Percentiles rank a stretch among this genome's conserved stretches.
Evolutionary conservation across 306 rosid genomes (phyloP).

Genomic region (Pyrus bretschneideri): DNA sequence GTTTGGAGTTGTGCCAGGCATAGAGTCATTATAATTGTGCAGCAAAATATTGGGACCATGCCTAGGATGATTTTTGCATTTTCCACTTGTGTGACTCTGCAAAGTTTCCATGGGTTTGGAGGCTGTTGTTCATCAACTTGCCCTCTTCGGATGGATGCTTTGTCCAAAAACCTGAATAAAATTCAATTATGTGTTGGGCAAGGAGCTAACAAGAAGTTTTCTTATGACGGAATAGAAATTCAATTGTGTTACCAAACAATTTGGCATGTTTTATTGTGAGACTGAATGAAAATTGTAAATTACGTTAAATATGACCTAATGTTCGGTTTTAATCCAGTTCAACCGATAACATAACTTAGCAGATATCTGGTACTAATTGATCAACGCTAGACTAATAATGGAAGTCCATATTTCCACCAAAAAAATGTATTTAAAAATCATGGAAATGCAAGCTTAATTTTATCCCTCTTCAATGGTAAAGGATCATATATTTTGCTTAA

Average conservation of each 20-base stretch:
- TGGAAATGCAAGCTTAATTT: background rate
- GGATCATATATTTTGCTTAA: too few relatives aligned
- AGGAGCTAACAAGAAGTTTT: background rate
- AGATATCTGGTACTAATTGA: background rate
- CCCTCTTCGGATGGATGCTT: slow-evolving; percentile 58
- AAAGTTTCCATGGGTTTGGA: slow-evolving; percentile 66
- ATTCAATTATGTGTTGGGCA: background rate
- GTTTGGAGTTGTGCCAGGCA: slow-evolving; percentile 95
- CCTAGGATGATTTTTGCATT: slow-evolving; percentile 67
- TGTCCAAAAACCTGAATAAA: slow-evolving; percentile 69
- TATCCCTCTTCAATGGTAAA: background rate
- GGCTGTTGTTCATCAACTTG: slow-evolving; percentile 18
- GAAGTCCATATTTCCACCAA: too few relatives aligned
- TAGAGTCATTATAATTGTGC: slow-evolving; percentile 91
- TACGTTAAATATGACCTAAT: background rate
- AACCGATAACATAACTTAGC: background rate
- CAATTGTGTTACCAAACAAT: background rate
- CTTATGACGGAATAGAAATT: background rate
- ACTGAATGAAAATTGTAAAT: background rate
- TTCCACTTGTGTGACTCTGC: slow-evolving; percentile 94
- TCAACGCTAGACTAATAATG: too few relatives aligned
- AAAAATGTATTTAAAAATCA: too few relatives aligned
- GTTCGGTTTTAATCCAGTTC: too few relatives aligned
- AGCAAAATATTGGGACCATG: slow-evolving; percentile 72
- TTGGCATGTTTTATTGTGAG: background rate